A percentile compares a stretch with the other conserved stretches of the same genome.
Conservation (phyloP, 2,329 filamentous ascomycete species). For the Tympanopsis confertula region DNA sequence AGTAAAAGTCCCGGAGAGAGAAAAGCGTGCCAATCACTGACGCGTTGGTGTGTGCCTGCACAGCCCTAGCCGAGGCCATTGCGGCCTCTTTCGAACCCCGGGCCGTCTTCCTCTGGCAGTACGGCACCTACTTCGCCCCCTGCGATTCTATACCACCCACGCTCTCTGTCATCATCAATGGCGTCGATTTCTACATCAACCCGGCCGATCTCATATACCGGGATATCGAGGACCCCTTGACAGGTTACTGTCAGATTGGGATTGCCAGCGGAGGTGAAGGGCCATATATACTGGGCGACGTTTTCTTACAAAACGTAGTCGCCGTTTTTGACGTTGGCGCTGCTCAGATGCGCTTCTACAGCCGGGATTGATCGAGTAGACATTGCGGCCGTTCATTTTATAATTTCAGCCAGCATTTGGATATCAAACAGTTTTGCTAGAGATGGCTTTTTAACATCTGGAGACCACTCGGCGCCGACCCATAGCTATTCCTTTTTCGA, state of each 20-base stretch:
- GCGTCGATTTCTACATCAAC: constrained; percentile 31
- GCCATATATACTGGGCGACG: constrained; percentile 35
- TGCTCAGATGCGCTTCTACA: constrained; percentile 32
- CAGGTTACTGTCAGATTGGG: constrained; percentile 33
- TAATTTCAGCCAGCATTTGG: too few relatives aligned
- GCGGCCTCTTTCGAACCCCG: constrained; percentile 32
- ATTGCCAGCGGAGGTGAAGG: constrained; percentile 30
- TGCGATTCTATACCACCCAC: constrained; percentile 33
- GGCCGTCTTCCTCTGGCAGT: constrained; percentile 32
- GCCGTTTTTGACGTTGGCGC: constrained; percentile 34
- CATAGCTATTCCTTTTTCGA: too few relatives aligned
- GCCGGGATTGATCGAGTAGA: constrained; percentile 2
- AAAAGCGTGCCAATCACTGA: too few relatives aligned
- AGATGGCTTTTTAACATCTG: too few relatives aligned
- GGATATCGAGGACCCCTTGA: constrained; percentile 27
- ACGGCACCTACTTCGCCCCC: constrained; percentile 33
- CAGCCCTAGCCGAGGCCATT: constrained; percentile 34
- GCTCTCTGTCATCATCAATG: constrained; percentile 31
- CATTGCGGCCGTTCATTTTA: too few relatives aligned
- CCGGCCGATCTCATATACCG: constrained; percentile 33
- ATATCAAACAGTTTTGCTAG: too few relatives aligned
- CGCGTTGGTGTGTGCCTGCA: too few relatives aligned
- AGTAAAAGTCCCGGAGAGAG: too few relatives aligned
- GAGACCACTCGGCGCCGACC: too few relatives aligned
- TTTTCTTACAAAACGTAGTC: constrained; percentile 37